Evolutionary conservation across 352 stramenopile genomes (phyloP), one percentile per base, ranked within the genome.

Genomic region (Globisporangium abappressorium): DNA sequence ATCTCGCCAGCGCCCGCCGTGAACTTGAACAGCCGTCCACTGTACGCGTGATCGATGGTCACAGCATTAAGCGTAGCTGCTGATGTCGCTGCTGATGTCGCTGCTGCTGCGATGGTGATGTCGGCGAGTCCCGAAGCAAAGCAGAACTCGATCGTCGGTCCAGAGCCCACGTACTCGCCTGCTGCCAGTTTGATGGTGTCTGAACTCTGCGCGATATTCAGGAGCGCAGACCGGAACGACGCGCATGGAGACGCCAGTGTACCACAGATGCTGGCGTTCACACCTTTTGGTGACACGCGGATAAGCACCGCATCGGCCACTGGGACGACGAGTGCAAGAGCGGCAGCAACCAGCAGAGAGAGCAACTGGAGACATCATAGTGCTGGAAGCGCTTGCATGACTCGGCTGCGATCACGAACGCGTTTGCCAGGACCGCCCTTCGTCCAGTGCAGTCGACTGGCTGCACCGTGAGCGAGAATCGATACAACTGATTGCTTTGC

Each of bases 281-380:
- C 43, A 15, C 59, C 43, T n/a, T 56, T 65, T 1, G 43, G 30
- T n/a, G 28, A 36, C 43, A 57, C 59, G 28, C 49, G 41, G 28
- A 64, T 46, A 5, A 64, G 38, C 24, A 15, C 41, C 11, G 59
- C 59, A 15, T 30, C 76, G 66, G 18, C 84, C 77, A 5, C 69
- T 74, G 34, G 18, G 28, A 46, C 5, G 55, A 46, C 12, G 55
- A 60, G 30, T 6, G 15, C 53, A 58, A 58, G 28, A 6, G 15
- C 41, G 41, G 15, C 18, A 24, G 9, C n/a, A 9, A n/a, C 28
- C 26, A 24, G 54, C 33, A n/a, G 15, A 59, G 20, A 41, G 18
- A 24, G 3, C 5, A 18, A 9, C 14, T 43, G 7, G 7, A 43
- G 18, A 5, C 38, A 46, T 12, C 38, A 12, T 46, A 46, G 38